Conservation (phyloP, 257 asterid genomes). For the Primulina eburnea region DNA sequence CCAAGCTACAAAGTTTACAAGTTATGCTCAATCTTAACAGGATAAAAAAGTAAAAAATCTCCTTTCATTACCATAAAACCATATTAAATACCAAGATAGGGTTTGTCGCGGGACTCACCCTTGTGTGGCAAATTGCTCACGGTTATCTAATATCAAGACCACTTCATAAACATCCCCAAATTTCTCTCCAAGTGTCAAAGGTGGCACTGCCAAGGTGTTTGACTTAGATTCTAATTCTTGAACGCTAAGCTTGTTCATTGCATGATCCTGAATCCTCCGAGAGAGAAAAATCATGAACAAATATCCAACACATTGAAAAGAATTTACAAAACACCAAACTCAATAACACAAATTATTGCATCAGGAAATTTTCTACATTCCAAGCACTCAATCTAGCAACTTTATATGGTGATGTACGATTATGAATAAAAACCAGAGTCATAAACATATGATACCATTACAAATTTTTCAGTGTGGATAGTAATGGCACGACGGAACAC, state of each 20-base stretch:
- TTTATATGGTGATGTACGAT: conserved; percentile 1
- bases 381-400: conserved; percentile 1
- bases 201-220: conserved; percentile 58
- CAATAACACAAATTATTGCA: conserved; percentile 15
- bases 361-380: conserved; percentile 7
- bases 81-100: conserved; percentile 7
- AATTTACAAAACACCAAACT: conserved; percentile 10
- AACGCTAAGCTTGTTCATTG: conserved; percentile 29
- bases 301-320: conserved; percentile 8
- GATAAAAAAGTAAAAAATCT: not conserved
- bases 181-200: conserved; percentile 70
- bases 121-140: conserved; percentile 80
- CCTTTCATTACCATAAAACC: conserved; percentile 1
- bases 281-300: conserved; percentile 23
- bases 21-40: not conserved
- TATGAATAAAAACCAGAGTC: not conserved
- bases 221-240: conserved; percentile 45
- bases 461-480: not conserved
- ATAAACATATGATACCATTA: not conserved
- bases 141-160: conserved; percentile 73
- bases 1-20: conserved; percentile 20
- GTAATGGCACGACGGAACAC: not conserved
- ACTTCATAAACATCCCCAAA: conserved; percentile 87
- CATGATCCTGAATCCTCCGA: conserved; percentile 39
- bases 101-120: conserved; percentile 51